Percentiles rank a stretch among this genome's conserved stretches.
phyloP scores from a whole-genome alignment of 257 asterid species.

The Penstemon davidsonii region DNA sequence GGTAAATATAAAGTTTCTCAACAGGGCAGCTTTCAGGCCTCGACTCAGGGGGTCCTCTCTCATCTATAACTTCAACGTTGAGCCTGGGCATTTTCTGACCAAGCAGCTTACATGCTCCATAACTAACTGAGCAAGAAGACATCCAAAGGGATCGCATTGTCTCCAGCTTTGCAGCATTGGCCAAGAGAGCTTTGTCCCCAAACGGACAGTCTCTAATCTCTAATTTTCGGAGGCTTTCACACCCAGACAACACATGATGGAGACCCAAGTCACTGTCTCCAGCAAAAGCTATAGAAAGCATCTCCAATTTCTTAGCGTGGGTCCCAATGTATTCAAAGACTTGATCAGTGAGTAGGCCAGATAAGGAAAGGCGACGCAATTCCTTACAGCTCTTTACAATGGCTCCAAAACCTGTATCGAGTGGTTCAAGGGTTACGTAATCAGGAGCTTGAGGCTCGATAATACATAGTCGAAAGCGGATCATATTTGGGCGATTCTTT shows the following conservation, averaged over 20 bases:
- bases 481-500: slow-evolving; percentile 62
- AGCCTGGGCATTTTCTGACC: slow-evolving; percentile 81
- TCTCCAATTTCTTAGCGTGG: slow-evolving; percentile 86
- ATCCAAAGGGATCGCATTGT: slow-evolving; percentile 99
- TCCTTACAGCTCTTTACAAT: slow-evolving; percentile 80
- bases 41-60: slow-evolving; percentile 76
- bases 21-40: slow-evolving; percentile 75
- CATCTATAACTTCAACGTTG: slow-evolving; percentile 94
- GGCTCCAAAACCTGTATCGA: slow-evolving; percentile 91
- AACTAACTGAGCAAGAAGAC: slow-evolving; percentile 92
- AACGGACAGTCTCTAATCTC: slow-evolving; percentile 97
- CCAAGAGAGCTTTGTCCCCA: slow-evolving; percentile 94
- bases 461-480: slow-evolving; percentile 84
- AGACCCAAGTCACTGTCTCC: slow-evolving; percentile 91
- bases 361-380: slow-evolving; percentile 75
- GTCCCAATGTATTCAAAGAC: slow-evolving; percentile 77
- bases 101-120: slow-evolving; percentile 85
- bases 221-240: slow-evolving; percentile 81
- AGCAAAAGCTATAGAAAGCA: slow-evolving; percentile 95
- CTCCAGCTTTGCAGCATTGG: slow-evolving; percentile 94
- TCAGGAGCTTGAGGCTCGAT: slow-evolving; percentile 81
- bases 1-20: slow-evolving; percentile 75
- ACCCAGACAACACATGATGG: slow-evolving; percentile 87
- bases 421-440: slow-evolving; percentile 70
- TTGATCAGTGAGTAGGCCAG: slow-evolving; percentile 85